Evolutionary conservation across 1,284 basidiomycete genomes (phyloP), one percentile per base, ranked within the genome.

Genomic region (Puccinia horiana): DNA sequence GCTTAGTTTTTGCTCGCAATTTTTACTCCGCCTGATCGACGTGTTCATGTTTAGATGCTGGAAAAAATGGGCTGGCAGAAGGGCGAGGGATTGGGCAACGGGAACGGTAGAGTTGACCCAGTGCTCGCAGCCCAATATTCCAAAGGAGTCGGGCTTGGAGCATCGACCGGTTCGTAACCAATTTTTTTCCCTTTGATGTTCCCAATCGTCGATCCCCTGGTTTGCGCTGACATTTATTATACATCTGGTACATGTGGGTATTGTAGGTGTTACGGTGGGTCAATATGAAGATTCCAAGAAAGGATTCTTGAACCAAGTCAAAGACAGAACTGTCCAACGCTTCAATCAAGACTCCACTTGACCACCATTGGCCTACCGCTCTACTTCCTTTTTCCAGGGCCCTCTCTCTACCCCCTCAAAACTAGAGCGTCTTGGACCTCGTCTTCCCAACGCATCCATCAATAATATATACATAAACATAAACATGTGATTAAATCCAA

Each of bases 81-180:
- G 85, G 95, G 95, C 2, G 92, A 90, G n/a, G 95, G 95, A 0
- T 88, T 97, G 58, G 95, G 95, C 0, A 90, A 89, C 79, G 93
- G 92, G 8, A 93, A 93, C 81, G 95, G 95, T 29, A 88, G 94
- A 77, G 91, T 94, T 23, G 94, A 95, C 76, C 95, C 95, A 1
- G 91, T 97, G 90, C 92, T 87, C 82, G 92, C 94, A 12, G 91
- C 93, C 42, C 91, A 96, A 79, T 96, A 95, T 87, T 92, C 93
- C 4, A 90, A 92, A 84, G 92, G 95, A 12, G 94, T 91, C 32
- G 95, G 95, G 0, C 88, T 97, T 9, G 95, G 95, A 26, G 93
- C 94, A 0, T 91, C 92, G 84, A 96, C 95, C 88, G 93, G 92
- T 85, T 23, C 26, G 83, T 75, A 18, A 12, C 18, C 20, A n/a